Base-by-base conservation (phyloP, 1,284 basidiomycete genomes). In the Marasmius oreades region DNA sequence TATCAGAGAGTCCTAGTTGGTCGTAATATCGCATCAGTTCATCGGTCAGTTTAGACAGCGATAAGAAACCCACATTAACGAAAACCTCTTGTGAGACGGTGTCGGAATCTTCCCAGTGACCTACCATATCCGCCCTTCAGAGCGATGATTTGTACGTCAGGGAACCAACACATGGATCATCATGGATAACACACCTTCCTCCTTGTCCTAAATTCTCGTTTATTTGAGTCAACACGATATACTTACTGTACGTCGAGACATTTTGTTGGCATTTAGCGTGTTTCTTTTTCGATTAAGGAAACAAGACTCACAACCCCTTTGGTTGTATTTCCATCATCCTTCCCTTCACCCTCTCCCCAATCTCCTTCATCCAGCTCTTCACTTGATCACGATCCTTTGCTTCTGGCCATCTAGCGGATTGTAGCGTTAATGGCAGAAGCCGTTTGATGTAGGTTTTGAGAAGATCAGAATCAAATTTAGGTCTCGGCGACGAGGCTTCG, bases 201-300 rank as follows among this genome's bases (percentile, higher is more conserved):
- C 88, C 90, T 69, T 92, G 90, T 5, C 87, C 87, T 56, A 82
- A 72, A 65, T 92, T 92, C 75, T 91, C 88, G 67, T 84, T 88
- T 60, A 90, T 85, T 66, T 91, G 89, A 42, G 89, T 90, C 53
- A 90, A 74, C 44, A 92, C 90, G 57, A 92, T 82, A 67, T 90
- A 92, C 76, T 92, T 92, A 67, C 89, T 92, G 62, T 52, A 50
- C 12, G 22, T 20, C n/a, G 16, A 39, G 16, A 24, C 26, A 45
- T 53, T 22, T 37, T 23, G 26, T 51, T 12, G 22, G 45, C 14
- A 28, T 16, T 16, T 28, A 24, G 34, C 54, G n/a, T 46, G 26
- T 31, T 36, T 37, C 34, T 36, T 51, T 14, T 16, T 24, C 42
- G 28, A 37, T 42, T 42, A 8, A 42, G 20, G 16, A 42, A 20